Evolutionary conservation across 2,329 filamentous ascomycete genomes (phyloP), one percentile per base, ranked within the genome.

Genomic region (Colletotrichum costaricense): DNA sequence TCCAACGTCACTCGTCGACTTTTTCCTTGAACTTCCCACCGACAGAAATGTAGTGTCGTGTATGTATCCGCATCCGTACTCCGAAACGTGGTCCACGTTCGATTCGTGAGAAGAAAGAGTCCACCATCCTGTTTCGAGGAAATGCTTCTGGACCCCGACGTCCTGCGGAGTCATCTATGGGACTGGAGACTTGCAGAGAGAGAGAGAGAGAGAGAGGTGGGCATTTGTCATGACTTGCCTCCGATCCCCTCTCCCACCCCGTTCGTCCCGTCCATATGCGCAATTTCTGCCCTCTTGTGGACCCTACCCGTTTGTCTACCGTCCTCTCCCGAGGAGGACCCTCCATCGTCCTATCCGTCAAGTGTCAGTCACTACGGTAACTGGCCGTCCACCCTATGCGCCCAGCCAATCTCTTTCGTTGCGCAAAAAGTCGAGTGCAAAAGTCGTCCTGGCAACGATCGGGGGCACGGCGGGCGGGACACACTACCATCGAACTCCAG

Each of bases 1-100:
- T 72, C 22, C 67, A 65, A 69, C 70, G 67, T 70, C 70, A 69
- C 60, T 42, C 46, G 24, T 67, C 11, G 22, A 65, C 49, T 56
- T 26, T 55, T 65, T 65, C 8, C 22, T 19, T 22, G 9, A 24
- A 16, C 59, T 52, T 12, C n/a, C 14, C 14, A 11, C 19, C 14
- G 35, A 38, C 49, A 65, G 38, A 42, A 11, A 33, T 33, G 33
- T 14, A 42, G 38, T 22, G 30, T 64, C 62, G 49, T 56, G 62
- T 22, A 12, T 30, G 62, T 42, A 42, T 42, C 26, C n/a, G 16
- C 33, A 14, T 42, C 26, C n/a, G 16, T 54, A 14, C 30, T 63
- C 16, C 26, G 38, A 26, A 38, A 38, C 58, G 49, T 24, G 42
- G 42, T 49, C 42, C 42, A 49, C 42, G 42, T 49, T 1, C 42